These are phyloP conservation scores for Beauveria asiatica DNA, from an alignment of 2,329 filamentous ascomycete genomes.

Conservation along the genomic window DNA sequence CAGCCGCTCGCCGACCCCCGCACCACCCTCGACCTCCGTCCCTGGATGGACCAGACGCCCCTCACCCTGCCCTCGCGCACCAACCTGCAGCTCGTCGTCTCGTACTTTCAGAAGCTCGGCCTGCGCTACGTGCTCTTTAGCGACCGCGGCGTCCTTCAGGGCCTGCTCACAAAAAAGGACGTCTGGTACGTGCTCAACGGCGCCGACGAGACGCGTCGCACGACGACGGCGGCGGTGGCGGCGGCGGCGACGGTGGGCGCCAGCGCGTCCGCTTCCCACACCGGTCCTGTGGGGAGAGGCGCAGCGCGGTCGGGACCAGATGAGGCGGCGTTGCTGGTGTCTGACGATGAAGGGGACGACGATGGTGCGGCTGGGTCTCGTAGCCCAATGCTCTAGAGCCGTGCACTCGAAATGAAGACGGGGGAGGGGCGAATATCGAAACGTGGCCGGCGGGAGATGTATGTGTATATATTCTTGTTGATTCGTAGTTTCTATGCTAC, in stretches of 20 bases:
- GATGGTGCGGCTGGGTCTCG: slow-evolving; percentile 3
- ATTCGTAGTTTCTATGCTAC: neutral
- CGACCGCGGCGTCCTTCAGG: slow-evolving; percentile 72
- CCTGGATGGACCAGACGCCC: slow-evolving; percentile 99
- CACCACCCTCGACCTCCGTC: slow-evolving; percentile 75
- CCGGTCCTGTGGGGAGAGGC: slow-evolving; percentile 18
- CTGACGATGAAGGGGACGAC: slow-evolving; percentile 25
- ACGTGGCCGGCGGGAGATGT: neutral
- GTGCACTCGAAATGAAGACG: neutral
- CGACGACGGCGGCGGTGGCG: slow-evolving; percentile 20
- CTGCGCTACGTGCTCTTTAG: slow-evolving; percentile 83
- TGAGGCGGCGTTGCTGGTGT: slow-evolving; percentile 34
- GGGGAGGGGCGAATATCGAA: neutral
- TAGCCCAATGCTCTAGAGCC: slow-evolving; percentile 2
- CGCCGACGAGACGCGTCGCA: slow-evolving; percentile 52
- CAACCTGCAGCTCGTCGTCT: slow-evolving; percentile 74
- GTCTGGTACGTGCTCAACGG: slow-evolving; percentile 89
- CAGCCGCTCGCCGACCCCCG: slow-evolving; percentile 72
- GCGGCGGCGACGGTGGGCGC: slow-evolving; percentile 23
- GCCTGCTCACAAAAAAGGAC: slow-evolving; percentile 93
- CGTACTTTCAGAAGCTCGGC: slow-evolving; percentile 91
- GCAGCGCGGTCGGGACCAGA: slow-evolving; percentile 29
- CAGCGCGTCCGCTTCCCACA: slow-evolving; percentile 16
- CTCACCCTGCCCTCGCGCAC: slow-evolving; percentile 75
- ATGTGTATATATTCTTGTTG: neutral